Evolutionary conservation across 2,329 filamentous ascomycete species (phyloP).

Genomic region (Ophiostoma quercus): DNA sequence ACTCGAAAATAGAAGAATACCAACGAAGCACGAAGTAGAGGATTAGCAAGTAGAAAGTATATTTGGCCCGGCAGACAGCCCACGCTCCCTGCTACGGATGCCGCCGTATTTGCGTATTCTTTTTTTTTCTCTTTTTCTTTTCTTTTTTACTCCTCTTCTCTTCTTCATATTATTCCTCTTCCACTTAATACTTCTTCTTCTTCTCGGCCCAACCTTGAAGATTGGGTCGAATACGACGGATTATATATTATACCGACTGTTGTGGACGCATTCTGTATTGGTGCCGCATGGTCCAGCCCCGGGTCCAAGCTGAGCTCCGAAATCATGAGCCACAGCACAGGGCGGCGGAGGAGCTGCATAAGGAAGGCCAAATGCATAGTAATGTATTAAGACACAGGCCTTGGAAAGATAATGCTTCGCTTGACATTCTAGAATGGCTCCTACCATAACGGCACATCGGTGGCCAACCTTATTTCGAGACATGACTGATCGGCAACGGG

Average conservation of each 20-base stretch:
- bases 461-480: not conserved
- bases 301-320: not conserved
- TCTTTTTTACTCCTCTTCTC: too few relatives aligned
- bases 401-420: not conserved
- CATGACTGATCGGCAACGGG: not conserved
- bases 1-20: not conserved
- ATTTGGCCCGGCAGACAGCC: too few relatives aligned
- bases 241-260: not conserved
- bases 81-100: not conserved
- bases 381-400: not conserved
- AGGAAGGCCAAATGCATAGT: not conserved
- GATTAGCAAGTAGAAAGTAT: not conserved
- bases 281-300: not conserved
- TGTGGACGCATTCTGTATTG: not conserved
- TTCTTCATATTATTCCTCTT: not conserved
- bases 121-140: not conserved
- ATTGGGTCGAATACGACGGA: not conserved
- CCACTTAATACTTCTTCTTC: not conserved
- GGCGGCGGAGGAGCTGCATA: not conserved
- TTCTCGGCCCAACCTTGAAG: not conserved
- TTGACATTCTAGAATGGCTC: not conserved
- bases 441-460: not conserved
- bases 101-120: not conserved
- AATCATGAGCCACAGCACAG: not conserved
- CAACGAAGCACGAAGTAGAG: not conserved